Evolutionary conservation across 352 stramenopile genomes (phyloP).

Genomic region (Globisporangium solare): DNA sequence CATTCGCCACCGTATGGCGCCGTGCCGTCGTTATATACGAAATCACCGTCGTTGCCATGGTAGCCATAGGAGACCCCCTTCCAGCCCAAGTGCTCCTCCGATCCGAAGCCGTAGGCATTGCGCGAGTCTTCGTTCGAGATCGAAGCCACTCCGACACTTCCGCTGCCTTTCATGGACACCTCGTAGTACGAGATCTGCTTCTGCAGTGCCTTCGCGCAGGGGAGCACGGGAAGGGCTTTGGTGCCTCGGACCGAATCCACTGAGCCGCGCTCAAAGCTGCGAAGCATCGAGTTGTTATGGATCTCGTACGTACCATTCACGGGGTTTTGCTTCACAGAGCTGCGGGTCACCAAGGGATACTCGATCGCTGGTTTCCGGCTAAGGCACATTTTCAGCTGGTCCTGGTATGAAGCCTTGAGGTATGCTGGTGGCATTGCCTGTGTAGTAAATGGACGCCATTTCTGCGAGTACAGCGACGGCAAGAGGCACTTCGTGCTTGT

Average conservation of each 20-base stretch:
- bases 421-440: constrained; percentile 26
- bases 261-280: constrained; percentile 56
- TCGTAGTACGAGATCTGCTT: constrained; percentile 74
- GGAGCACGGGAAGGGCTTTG: constrained; percentile 41
- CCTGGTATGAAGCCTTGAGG: constrained; percentile 32
- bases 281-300: constrained; percentile 82
- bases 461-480: constrained; percentile 50
- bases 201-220: constrained; percentile 50
- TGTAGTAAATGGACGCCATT: constrained; percentile 32
- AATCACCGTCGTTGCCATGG: constrained; percentile 83
- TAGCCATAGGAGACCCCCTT: constrained; percentile 79
- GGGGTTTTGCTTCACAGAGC: constrained; percentile 23
- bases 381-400: constrained; percentile 45
- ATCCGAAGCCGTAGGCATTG: constrained; percentile 75
- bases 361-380: constrained; percentile 17
- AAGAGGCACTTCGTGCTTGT: constrained; percentile 37
- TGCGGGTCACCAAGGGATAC: constrained; percentile 63
- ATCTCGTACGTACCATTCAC: constrained; percentile 43
- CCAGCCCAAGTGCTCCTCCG: constrained; percentile 79
- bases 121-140: constrained; percentile 48
- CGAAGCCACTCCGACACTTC: constrained; percentile 72
- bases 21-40: constrained; percentile 76
- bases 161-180: constrained; percentile 63
- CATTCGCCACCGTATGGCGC: constrained; percentile 67
- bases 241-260: constrained; percentile 70